Conservation (phyloP, 2,329 filamentous ascomycete genomes). For the Chaetoscypha palmicola region DNA sequence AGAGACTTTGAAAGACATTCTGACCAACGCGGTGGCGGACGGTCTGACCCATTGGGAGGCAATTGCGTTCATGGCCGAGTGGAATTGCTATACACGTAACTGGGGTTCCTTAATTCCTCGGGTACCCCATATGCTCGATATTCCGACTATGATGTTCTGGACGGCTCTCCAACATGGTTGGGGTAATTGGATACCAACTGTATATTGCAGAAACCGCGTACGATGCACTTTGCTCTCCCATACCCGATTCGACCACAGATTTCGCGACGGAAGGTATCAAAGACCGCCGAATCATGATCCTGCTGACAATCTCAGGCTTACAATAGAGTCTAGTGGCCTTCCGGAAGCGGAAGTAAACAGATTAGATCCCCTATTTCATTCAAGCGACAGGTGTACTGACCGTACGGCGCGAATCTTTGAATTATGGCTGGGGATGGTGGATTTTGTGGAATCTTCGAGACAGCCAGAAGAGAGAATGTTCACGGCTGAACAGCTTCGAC, state of each 20-base stretch:
- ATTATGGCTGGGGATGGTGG: not conserved
- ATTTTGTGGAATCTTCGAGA: not conserved
- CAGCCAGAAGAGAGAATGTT: not conserved
- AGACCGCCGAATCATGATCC: not conserved
- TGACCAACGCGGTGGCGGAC: not conserved
- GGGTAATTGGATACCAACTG: slow-evolving; percentile 3
- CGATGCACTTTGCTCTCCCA: not conserved
- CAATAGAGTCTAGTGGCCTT: not conserved
- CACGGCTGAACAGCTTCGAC: not conserved
- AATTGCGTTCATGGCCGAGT: not conserved
- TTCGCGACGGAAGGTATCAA: not conserved
- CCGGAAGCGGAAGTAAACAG: not conserved
- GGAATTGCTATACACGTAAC: not conserved
- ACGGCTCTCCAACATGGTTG: slow-evolving; percentile 4
- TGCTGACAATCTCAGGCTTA: no score
- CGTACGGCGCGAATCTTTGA: not conserved
- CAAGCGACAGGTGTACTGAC: not conserved
- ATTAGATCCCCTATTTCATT: not conserved
- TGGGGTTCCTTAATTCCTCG: not conserved
- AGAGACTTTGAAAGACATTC: not conserved
- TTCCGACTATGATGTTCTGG: not conserved
- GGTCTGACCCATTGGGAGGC: not conserved
- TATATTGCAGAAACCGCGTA: not conserved
- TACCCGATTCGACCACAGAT: not conserved
- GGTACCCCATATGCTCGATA: not conserved